phyloP scores from a whole-genome alignment of 2,329 filamentous ascomycete genomes.

The Talaromyces amestolkiae region DNA sequence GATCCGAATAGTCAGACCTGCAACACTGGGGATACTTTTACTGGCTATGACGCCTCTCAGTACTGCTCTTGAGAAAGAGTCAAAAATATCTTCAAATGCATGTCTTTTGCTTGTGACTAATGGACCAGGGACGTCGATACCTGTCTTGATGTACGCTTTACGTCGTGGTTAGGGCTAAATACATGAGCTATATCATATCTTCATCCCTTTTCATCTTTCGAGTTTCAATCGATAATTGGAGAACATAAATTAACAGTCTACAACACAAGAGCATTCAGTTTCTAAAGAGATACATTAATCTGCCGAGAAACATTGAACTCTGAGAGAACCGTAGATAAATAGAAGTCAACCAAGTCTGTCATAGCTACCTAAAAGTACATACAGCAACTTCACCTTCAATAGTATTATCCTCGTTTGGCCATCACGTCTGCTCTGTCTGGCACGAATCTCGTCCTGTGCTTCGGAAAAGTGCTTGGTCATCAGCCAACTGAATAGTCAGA shows the following conservation, averaged over 20 bases:
- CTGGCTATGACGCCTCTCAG: slow-evolving; percentile 13
- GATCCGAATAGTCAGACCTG: neutral
- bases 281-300: neutral
- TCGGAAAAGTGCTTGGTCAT: neutral
- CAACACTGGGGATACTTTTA: slow-evolving; percentile 10
- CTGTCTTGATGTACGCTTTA: neutral
- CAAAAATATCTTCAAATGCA: neutral
- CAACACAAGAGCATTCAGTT: neutral
- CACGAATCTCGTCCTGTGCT: neutral
- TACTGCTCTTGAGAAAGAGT: slow-evolving; percentile 5
- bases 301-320: neutral
- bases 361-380: neutral
- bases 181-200: neutral
- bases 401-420: no score
- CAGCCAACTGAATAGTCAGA: neutral
- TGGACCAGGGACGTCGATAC: no score
- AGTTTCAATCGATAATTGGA: neutral
- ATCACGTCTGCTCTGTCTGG: neutral
- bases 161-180: neutral
- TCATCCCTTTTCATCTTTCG: neutral
- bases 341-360: neutral
- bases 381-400: neutral
- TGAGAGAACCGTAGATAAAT: neutral
- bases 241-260: neutral
- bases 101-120: neutral